These are phyloP conservation scores for Castanea sativa DNA, from an alignment of 306 rosid species.

Conservation along the genomic window DNA sequence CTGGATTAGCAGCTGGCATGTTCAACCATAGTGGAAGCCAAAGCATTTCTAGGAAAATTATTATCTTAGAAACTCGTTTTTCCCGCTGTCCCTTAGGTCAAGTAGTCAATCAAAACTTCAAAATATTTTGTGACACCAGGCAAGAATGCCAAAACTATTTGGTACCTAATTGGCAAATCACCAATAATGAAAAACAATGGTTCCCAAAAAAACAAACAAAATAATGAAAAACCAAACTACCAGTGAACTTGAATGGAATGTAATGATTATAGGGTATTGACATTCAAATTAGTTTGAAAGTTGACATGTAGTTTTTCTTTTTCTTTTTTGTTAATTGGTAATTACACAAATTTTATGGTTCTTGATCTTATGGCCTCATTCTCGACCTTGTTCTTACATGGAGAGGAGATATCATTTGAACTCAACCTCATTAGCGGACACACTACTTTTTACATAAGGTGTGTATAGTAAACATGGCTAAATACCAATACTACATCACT, in stretches of 20 bases:
- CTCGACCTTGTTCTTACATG: too few relatives aligned
- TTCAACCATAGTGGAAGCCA: constrained; percentile 6
- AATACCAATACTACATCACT: not conserved
- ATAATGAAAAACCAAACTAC: not conserved
- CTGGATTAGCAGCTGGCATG: constrained; percentile 18
- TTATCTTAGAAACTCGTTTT: not conserved
- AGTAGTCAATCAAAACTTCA: not conserved
- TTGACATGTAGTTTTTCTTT: not conserved
- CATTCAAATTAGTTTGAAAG: not conserved
- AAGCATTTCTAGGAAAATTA: not conserved
- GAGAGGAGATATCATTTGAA: too few relatives aligned
- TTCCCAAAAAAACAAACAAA: too few relatives aligned
- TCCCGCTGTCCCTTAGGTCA: not conserved
- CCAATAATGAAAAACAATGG: not conserved
- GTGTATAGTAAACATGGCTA: not conserved
- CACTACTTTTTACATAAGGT: not conserved
- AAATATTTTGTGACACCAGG: not conserved
- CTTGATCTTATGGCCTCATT: too few relatives aligned
- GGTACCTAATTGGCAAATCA: not conserved
- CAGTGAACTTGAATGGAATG: not conserved
- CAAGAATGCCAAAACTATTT: not conserved
- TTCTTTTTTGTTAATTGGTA: too few relatives aligned
- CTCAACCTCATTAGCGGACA: not conserved
- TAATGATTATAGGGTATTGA: not conserved
- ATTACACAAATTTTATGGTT: too few relatives aligned